phyloP scores from a whole-genome alignment of 148 eudicot genomes.

The Tetragonia tetragonoides region DNA sequence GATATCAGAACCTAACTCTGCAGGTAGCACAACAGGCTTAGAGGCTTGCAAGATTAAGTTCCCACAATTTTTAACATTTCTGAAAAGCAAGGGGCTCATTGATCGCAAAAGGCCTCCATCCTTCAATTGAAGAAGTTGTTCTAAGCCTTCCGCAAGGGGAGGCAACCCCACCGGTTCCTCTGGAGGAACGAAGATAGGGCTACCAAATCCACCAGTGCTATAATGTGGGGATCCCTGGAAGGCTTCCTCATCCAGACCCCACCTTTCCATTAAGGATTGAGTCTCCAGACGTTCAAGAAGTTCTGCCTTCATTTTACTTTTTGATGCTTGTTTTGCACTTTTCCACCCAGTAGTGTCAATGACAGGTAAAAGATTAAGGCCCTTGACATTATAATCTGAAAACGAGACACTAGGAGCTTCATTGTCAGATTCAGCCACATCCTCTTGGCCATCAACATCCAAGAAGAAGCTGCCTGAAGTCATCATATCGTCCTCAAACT shows the following conservation, averaged over 20 bases:
- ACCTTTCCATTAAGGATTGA: conserved; percentile 76
- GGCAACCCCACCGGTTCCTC: conserved; percentile 64
- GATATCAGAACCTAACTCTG: conserved; percentile 73
- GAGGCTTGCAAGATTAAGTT: conserved; percentile 85
- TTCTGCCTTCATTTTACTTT: conserved; percentile 51
- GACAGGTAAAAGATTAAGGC: conserved; percentile 28
- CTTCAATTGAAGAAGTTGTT: conserved; percentile 55
- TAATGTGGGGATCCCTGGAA: conserved; percentile 53
- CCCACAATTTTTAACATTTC: conserved; percentile 58
- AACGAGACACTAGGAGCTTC: conserved; percentile 36
- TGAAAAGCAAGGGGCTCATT: conserved; percentile 69
- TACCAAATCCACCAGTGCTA: conserved; percentile 65
- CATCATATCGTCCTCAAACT: conserved; percentile 81
- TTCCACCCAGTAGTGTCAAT: conserved; percentile 17
- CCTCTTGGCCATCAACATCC: conserved; percentile 37
- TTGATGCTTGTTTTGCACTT: conserved; percentile 30
- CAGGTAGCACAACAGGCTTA: conserved; percentile 77
- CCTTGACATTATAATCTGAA: conserved; percentile 28
- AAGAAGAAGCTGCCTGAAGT: conserved; percentile 59
- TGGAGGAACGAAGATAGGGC: conserved; percentile 57
- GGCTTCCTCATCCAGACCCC: conserved; percentile 76
- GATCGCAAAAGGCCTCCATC: conserved; percentile 85
- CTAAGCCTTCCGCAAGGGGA: conserved; percentile 79
- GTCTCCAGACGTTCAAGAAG: conserved; percentile 72
- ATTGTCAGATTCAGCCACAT: conserved; percentile 30